phyloP scores from a whole-genome alignment of 108 stramenopile species.

The Chaetoceros muelleri region DNA sequence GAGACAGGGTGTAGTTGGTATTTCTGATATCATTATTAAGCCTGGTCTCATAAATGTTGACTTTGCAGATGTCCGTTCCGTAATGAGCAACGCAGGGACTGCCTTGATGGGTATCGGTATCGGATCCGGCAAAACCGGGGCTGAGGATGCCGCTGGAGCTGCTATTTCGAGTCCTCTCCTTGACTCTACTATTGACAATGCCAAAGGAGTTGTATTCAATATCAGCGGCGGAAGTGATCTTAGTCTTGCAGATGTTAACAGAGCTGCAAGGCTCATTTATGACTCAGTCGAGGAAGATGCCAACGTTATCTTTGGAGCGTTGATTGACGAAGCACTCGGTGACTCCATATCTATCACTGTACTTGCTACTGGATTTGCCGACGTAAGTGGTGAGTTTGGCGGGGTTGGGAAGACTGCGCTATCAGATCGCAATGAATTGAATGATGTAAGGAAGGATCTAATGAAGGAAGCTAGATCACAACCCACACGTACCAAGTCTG shows the following conservation, averaged over 20 bases:
- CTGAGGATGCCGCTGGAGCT: conserved; percentile 48
- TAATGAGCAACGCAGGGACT: conserved; percentile 70
- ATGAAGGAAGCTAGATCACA: neutral
- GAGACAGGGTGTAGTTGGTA: conserved; percentile 69
- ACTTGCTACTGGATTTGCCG: conserved; percentile 40
- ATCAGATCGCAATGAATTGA: neutral
- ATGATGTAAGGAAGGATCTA: conserved; percentile 1
- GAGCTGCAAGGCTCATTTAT: conserved; percentile 83
- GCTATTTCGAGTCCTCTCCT: conserved; percentile 62
- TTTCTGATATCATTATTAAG: conserved; percentile 67
- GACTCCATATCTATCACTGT: conserved; percentile 41
- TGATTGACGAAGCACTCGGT: conserved; percentile 28
- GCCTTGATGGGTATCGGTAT: conserved; percentile 73
- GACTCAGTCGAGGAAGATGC: conserved; percentile 82
- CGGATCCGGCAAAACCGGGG: conserved; percentile 25
- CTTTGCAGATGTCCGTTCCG: conserved; percentile 73
- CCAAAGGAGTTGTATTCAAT: conserved; percentile 54
- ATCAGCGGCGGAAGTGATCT: conserved; percentile 76
- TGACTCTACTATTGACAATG: conserved; percentile 42
- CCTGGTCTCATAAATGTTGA: conserved; percentile 75
- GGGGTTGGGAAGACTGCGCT: neutral
- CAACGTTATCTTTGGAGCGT: conserved; percentile 87
- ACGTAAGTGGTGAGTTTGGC: conserved; percentile 15
- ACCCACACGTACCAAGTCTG: neutral
- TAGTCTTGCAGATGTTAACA: conserved; percentile 81